Evolutionary conservation across 2,329 filamentous ascomycete species (phyloP), one percentile per base, ranked within the genome.

Genomic region (Xylaria sp.): DNA sequence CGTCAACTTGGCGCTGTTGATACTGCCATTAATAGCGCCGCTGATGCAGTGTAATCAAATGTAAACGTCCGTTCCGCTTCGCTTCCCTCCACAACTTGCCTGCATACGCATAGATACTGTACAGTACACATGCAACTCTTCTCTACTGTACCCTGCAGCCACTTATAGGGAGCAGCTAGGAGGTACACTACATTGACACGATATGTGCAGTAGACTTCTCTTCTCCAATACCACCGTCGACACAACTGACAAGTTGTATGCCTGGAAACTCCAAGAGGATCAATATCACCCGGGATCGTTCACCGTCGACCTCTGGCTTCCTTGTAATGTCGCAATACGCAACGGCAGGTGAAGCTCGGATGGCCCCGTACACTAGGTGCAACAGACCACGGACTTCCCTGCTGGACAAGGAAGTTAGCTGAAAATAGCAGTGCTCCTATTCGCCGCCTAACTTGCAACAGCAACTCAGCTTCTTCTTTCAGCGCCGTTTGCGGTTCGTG

Each of bases 351-450:
- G 20, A 57, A 67, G 54, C 64, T 60, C 64, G 68, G 68, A 61
- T 58, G 50, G 64, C 34, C 64, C 68, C 55, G 68, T 67, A 48
- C 18, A 20, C 46, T 46, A 46, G n/a, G n/a, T 48, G 55, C 32
- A 63, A 57, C 23, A 69, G 52, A 58, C 66, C 44, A 65, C 51
- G 44, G 57, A 56, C 18, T 41, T 41, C 66, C 62, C 51, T 56
- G 64, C 46, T 51, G n/a, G 23, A 58, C 52, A 25, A 48, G 66
- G 56, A 63, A 44, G 23, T 57, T 56, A 63, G 70, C 70, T 70
- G 70, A 72, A 70, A 72, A 72, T 72, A 72, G 62, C 61, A 63
- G 56, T 41, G 39, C 58, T 68, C 70, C 61, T 18, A 72, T 72
- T 72, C 70, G 70, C 63, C 70, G 70, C 70, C 70, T 72, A 70